Base-by-base conservation (phyloP, 2,329 filamentous ascomycete genomes). In the Aulographum hederae region DNA sequence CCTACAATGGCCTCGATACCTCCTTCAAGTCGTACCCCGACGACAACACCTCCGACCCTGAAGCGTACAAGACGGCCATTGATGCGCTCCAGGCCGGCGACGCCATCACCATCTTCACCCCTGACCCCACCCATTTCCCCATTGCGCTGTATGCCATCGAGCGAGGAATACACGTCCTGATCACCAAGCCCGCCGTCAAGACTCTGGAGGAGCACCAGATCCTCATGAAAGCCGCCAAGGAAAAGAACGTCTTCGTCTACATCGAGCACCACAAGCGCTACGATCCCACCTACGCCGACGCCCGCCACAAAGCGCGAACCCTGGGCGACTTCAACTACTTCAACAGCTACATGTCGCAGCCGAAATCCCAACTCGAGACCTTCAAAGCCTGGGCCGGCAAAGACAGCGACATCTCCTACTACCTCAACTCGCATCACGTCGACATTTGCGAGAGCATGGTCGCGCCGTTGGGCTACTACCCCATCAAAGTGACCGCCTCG, bases 251-350 rank as follows among this genome's bases (percentile, higher is more conserved):
- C 36, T 86, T 85, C 51, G 82, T 93, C 41, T 93, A 81, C 60
- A 66, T 94, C 45, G 85, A 94, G 65, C 85, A 94, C 60, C 85
- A 94, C 68, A 94, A 94, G 64, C 81, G 86, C 35, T 94, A 76
- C 58, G 85, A 94, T 52, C 85, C 85, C 2, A 82, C 82, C 15
- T 94, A 94, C 60, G 72, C 80, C 11, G 85, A 94, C 52, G 86
- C 86, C 11, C 70, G 75, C 31, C 75, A 75, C 58, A 73, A 77
- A 43, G 80, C 36, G 4, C 60, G 70, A 47, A 72, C 64, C 32
- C 63, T 94, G 5, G 85, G 85, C 40, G 82, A 93, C 57, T 94
- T 94, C 71, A 93, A 92, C 64, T 94, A 94, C 65, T 94, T 92
- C 53, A 94, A 93, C 67, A 78, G 71, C 44, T 94, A 94, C 68